Base-by-base conservation (phyloP, 768 basidiomycete species). In the Tricholoma saponaceum region DNA sequence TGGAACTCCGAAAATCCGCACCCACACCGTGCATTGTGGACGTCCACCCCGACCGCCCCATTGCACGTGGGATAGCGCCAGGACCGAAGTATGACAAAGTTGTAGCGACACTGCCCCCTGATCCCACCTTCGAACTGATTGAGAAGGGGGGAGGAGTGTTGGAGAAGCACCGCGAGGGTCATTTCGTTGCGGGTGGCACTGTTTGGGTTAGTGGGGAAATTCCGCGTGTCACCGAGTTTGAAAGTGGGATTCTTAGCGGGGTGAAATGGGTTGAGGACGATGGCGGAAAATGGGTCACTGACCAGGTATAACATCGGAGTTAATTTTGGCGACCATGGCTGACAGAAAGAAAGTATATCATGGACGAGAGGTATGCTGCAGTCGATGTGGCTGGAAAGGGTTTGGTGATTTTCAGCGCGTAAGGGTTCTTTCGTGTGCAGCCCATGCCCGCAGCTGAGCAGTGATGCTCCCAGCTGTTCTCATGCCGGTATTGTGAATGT, bases 401-500 rank as follows among this genome's bases (percentile, higher is more conserved):
- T 1, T 70, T 93, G 54, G 80, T 93, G 22, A 77, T 94, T 55
- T 92, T 95, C 70, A 92, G 89, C 74, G 85, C 92, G 86, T 90
- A 58, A 69, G 90, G 79, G 10, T 32, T 20, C 23, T 51, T 26
- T 37, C 37, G 8, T 32, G 7, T 23, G 16, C 16, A 35, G 25
- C 9, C 25, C n/a, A 2, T 22, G 28, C 7, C n/a, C 18, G 10
- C 9, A 18, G 9, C 26, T 50, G 5, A 30, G 6, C n/a, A 2
- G 8, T 30, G 14, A n/a, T 1, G 26, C 10, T 10, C 20, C 14
- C 60, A 79, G 77, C 12, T 79, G 76, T 57, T 79, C 77, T 5
- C 91, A 93, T 71, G 91, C 92, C 3, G 92, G 91, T 0, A 91
- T 93, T 55, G 85, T 90, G 44, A 94, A 94, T 60, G 92, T 95